Base-by-base conservation (phyloP, 495 filamentous ascomycete genomes). In the Talaromyces wortmannii region DNA sequence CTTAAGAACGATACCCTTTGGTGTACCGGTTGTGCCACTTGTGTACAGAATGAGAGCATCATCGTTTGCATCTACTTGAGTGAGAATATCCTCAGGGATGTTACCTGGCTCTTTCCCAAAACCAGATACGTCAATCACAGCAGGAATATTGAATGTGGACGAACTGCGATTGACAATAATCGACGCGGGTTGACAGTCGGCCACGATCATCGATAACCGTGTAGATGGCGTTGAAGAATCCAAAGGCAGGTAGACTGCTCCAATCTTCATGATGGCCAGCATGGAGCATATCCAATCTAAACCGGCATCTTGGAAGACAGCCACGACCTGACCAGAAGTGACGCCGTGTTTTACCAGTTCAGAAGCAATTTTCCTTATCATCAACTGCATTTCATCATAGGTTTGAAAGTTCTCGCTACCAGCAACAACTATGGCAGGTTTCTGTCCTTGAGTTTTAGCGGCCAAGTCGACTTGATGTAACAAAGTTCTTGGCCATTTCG, bases 171-270 rank as follows among this genome's bases (percentile, higher is more conserved):
- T 48, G 7, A 45, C 36, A 2, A 64, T 31, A 8, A 72, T 45
- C 8, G 62, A 53, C 4, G 23, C 48, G 3, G 64, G 60, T 12
- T 63, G 18, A 18, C 58, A 62, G n/a, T 61, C 60, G 2, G 55
- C 45, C 1, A 61, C 61, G 6, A 76, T 63, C 7, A 52, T 32
- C 2, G 57, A 57, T 0, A 76, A 66, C 3, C 75, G 70, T 7
- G 59, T n/a, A 2, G 64, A 48, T 16, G 68, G 60, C 12, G 63
- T 70, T 5, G 67, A 57, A 2, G 67, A 58, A 45, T 85, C 81
- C 5, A 87, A 54, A 0, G 83, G 82, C 2, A 84, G 60, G 52
- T 83, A 85, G 2, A 72, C 56, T 4, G 60, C 73, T 0, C 80
- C 82, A 31, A 79, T 17, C 0, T 71, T 65, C 57, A 77, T 48